Evolutionary conservation across 371 early-diverging fungal genomes (phyloP), one percentile per base, ranked within the genome.

Genomic region (Rhizopus stolonifer): DNA sequence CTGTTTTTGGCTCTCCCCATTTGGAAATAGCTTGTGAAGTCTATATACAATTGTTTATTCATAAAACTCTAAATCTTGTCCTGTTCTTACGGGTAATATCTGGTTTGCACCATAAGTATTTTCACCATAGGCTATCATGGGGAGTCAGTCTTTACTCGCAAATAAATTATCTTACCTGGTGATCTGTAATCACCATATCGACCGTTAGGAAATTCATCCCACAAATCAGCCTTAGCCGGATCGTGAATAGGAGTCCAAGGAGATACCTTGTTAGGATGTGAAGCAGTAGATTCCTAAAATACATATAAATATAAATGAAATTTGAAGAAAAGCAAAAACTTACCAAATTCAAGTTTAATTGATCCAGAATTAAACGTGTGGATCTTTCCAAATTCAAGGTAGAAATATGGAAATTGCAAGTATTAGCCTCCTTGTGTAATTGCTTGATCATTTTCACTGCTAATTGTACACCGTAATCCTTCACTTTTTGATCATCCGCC

Each of bases 121-220:
- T 60, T 74, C 68, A 65, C 77, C 77, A 56, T 65, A 77, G 10
- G 77, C 77, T 67, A 26, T 14, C 29, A 8, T 9, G 10, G 18
- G 33, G 8, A 42, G 49, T 89, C 89, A 54, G 29, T 29, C 6
- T 29, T 9, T 29, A 29, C 79, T 91, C 5, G 39, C n/a, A 15
- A 17, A 31, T 11, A 51, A 17, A 19, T 52, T 33, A 17, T 18
- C n/a, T 32, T 72, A 74, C 78, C 78, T 19, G 91, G 86, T 14
- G 97, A 96, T 21, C 94, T 77, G 24, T 95, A 85, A 70, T 95
- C 95, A 56, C 97, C 97, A 89, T 95, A 98, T 31, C 98, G 87
- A 18, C 98, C 96, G 66, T 98, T 98, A 22, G 96, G 97, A 67
- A 92, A 96, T 46, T 98, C 95, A 77, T 98, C 97, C 95, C 95